Evolutionary conservation across 108 stramenopile genomes (phyloP).

Genomic region (Fragilaria radians): DNA sequence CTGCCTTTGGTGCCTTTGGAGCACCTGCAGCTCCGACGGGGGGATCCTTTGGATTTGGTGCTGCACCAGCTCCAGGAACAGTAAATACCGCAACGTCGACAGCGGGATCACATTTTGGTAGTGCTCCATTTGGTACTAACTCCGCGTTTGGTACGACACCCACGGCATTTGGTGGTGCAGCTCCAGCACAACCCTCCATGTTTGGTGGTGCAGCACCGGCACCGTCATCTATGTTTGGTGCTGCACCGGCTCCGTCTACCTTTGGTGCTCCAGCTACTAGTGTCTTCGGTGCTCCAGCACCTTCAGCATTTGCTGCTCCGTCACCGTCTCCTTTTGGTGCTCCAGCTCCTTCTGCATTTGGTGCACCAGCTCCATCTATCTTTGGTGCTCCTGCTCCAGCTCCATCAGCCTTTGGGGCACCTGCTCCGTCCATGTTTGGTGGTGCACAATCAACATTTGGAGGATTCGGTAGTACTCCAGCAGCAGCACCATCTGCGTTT

Average conservation of each 20-base stretch:
- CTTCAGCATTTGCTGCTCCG: slow-evolving; percentile 21
- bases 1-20: slow-evolving; percentile 26
- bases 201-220: slow-evolving; percentile 39
- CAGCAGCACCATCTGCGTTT: slow-evolving; percentile 32
- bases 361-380: slow-evolving; percentile 29
- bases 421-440: slow-evolving; percentile 41
- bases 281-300: slow-evolving; percentile 31
- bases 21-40: slow-evolving; percentile 29
- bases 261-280: slow-evolving; percentile 20
- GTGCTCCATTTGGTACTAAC: slow-evolving; percentile 13
- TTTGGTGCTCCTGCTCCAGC: slow-evolving; percentile 18
- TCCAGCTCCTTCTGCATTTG: slow-evolving; percentile 37
- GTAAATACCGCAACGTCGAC: slow-evolving; percentile 13
- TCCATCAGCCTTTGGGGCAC: slow-evolving; percentile 39
- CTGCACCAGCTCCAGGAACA: too few species aligned
- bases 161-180: neutral
- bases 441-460: too few species aligned
- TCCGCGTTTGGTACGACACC: slow-evolving; percentile 4
- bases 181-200: neutral
- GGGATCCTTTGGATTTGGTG: slow-evolving; percentile 23
- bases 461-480: slow-evolving; percentile 41
- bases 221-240: slow-evolving; percentile 47
- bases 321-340: neutral
- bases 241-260: slow-evolving; percentile 31
- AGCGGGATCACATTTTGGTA: slow-evolving; percentile 20